These are phyloP conservation scores for Xylaria sp. DNA, from an alignment of 2,329 filamentous ascomycete species.

Conservation along the genomic window DNA sequence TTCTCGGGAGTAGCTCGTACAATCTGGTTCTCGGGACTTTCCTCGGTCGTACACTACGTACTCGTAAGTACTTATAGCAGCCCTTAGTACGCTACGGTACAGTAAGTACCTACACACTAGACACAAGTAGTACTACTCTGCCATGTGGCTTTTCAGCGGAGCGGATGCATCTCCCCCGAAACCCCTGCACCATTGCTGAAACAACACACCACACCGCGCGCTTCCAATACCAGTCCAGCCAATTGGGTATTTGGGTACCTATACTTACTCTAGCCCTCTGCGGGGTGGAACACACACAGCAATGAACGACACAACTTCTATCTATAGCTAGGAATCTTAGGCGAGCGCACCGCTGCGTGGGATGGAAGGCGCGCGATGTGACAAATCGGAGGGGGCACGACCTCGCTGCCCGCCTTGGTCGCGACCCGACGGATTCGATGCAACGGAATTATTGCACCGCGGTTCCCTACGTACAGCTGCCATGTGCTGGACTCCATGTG, in stretches of 20 bases:
- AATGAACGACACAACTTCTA: not conserved
- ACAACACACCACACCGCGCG: not conserved
- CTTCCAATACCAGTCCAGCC: not conserved
- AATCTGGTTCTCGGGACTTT: too few species aligned
- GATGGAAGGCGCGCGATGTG: not conserved
- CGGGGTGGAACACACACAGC: not conserved
- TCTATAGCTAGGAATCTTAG: too few species aligned
- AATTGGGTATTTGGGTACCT: too few species aligned
- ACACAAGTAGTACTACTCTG: not conserved
- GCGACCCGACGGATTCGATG: not conserved
- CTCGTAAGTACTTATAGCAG: too few species aligned
- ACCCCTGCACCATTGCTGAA: not conserved
- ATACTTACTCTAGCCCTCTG: too few species aligned
- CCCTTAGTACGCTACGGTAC: too few species aligned
- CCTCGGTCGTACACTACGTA: too few species aligned
- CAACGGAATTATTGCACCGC: not conserved
- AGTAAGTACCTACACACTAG: too few species aligned
- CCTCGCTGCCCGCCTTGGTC: not conserved
- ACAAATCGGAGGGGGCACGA: not conserved
- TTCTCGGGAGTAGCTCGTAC: too few species aligned
- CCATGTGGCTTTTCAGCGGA: conserved; percentile 9
- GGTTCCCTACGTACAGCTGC: too few species aligned
- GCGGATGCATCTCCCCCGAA: not conserved
- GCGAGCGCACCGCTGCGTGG: not conserved
- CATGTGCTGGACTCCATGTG: too few species aligned